Evolutionary conservation across 2,329 filamentous ascomycete genomes (phyloP), one percentile per base, ranked within the genome.

Genomic region (Aspergillus neotritici): DNA sequence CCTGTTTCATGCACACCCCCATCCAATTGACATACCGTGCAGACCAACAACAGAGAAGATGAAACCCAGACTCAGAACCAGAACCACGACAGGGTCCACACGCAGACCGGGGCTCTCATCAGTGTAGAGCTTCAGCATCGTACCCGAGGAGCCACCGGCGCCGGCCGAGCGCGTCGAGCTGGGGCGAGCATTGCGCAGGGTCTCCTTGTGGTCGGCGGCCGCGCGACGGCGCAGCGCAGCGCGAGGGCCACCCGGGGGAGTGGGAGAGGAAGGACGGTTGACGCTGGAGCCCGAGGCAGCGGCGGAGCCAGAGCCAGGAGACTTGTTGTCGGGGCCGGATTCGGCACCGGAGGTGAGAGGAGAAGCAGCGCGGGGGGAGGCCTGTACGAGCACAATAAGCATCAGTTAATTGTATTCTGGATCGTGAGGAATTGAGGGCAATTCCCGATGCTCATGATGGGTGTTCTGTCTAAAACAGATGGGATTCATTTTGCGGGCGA

Each of bases 91-190:
- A 15, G 93, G 93, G 69, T 98, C 93, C 54, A 98, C 93, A 77
- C 96, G 95, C 61, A 98, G 77, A 50, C 93, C 93, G 46, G 93
- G 93, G 54, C 87, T 94, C 76, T 98, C 93, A 66, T 98, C 93
- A 46, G 93, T 98, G 82, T 98, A 98, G 34, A 98, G 84, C 71
- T 90, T 91, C 75, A 98, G 78, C 93, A 98, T 98, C 41, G 93
- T 98, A 74, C 88, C 94, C 70, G 86, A 94, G 67, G 89, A 96
- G 54, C 93, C 93, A 56, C 93, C 93, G 13, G 93, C 93, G 58
- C 93, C 93, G 29, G 93, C 93, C 31, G 91, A 83, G 61, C 93
- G 82, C 55, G 93, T 98, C 74, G 87, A 94, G 68, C 84, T 87
- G 39, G 93, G 93, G 57, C 93, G 80, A 54, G 82, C 86, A 84